phyloP scores from a whole-genome alignment of 208 protist genomes.

The Trypanosoma melophagium region DNA sequence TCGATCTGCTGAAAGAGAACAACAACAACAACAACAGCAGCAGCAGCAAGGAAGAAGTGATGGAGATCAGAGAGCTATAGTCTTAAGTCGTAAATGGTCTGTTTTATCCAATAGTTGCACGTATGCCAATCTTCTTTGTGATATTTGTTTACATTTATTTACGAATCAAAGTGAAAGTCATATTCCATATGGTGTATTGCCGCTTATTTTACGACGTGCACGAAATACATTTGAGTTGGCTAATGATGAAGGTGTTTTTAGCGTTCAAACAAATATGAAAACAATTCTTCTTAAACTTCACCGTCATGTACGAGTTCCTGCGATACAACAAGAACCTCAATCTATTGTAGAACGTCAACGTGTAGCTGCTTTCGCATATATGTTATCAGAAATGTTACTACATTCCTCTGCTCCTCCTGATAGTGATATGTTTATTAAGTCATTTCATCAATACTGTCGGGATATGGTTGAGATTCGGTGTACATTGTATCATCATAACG shows the following conservation, averaged over 20 bases:
- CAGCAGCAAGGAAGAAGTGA: background rate
- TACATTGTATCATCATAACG: slow-evolving; percentile 65
- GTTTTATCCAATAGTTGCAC: slow-evolving; percentile 25
- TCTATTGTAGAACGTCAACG: slow-evolving; percentile 35
- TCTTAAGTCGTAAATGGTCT: slow-evolving; percentile 22
- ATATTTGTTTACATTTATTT: slow-evolving; percentile 30
- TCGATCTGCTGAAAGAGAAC: background rate
- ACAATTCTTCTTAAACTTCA: slow-evolving; percentile 59
- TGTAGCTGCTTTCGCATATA: slow-evolving; percentile 48
- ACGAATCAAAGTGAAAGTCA: slow-evolving; percentile 31
- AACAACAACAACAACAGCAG: background rate
- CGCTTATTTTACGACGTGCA: slow-evolving; percentile 55
- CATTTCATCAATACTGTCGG: slow-evolving; percentile 59
- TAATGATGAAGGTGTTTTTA: slow-evolving; percentile 33
- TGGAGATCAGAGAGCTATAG: background rate
- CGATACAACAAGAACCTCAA: slow-evolving; percentile 16
- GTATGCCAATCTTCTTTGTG: slow-evolving; percentile 33
- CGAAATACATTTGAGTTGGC: slow-evolving; percentile 68
- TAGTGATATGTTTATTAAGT: slow-evolving; percentile 46
- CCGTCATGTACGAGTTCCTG: slow-evolving; percentile 41
- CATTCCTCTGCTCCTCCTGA: slow-evolving; percentile 36
- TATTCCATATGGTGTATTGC: slow-evolving; percentile 59
- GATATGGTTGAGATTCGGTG: slow-evolving; percentile 56
- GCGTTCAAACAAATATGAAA: slow-evolving; percentile 48
- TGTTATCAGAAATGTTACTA: slow-evolving; percentile 64